Conservation (phyloP, 257 asterid genomes). For the Solanum acaule region DNA sequence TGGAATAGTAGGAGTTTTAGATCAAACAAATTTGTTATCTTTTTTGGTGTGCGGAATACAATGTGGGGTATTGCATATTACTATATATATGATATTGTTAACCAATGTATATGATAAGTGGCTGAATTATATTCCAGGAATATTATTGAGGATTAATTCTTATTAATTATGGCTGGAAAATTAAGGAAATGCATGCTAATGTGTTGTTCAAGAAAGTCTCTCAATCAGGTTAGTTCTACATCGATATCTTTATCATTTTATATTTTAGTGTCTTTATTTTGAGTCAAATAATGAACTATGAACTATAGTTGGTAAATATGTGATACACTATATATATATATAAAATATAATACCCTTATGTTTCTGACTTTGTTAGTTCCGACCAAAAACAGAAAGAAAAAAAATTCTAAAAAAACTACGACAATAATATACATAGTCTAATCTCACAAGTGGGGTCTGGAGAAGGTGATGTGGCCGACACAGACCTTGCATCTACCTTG, state of each 20-base stretch:
- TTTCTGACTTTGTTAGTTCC: too few species aligned
- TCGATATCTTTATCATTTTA: not conserved
- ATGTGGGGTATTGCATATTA: not conserved
- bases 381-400: too few species aligned
- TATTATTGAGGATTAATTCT: not conserved
- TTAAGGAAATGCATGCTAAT: slow-evolving; percentile 52
- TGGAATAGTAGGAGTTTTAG: not conserved
- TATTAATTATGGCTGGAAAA: slow-evolving; percentile 44
- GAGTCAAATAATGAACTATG: not conserved
- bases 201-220: slow-evolving; percentile 46
- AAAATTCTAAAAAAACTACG: too few species aligned
- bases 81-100: not conserved
- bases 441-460: too few species aligned
- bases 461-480: not conserved
- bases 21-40: not conserved
- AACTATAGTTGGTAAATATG: not conserved
- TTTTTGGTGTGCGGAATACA: not conserved
- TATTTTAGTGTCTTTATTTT: not conserved
- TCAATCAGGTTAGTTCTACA: slow-evolving; percentile 19
- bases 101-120: not conserved
- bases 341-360: not conserved
- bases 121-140: slow-evolving; percentile 9
- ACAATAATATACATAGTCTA: too few species aligned
- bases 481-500: not conserved
- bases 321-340: not conserved